Base-by-base conservation (phyloP, 768 basidiomycete species). In the Pisolithus sp. region DNA sequence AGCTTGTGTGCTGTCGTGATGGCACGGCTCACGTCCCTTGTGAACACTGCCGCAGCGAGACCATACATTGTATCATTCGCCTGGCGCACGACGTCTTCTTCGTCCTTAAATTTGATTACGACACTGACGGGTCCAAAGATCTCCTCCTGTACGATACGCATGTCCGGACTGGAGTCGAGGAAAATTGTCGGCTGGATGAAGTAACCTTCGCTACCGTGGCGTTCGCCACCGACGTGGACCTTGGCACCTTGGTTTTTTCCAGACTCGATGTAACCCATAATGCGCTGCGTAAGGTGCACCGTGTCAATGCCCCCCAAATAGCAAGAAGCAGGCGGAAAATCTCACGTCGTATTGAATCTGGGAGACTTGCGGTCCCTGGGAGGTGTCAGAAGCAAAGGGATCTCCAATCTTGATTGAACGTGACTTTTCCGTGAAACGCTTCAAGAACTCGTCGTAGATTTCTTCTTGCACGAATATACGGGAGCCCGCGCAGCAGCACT, bases 61-160 rank as follows among this genome's bases (percentile, higher is more conserved):
- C 94, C 94, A 67, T 93, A 95, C 46, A 73, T 61, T 0, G 89
- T 86, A 64, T 95, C 85, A 69, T 99, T 99, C 24, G 92, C 95
- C 62, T 80, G 76, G 44, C 66, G 68, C 58, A 89, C 69, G 37
- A 82, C 83, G 52, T 88, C 81, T 57, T 79, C 76, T 54, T 80
- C 81, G 47, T 79, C 76, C 60, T 83, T 78, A 72, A 93, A 92
- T 64, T 83, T 84, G 72, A 84, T 77, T 37, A 93, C 70, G 24
- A 83, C 86, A 50, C 81, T 81, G 39, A 90, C 86, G 5, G 89
- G 88, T 3, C 88, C 88, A 57, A 91, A 90, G 55, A 90, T 89
- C 67, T 91, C 82, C 59, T 86, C 83, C 50, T 65, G 65, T 12
- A 86, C 83, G 51, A 91, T 88, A 67, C 79, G 82, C 86, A 89